Conservation (phyloP, 495 filamentous ascomycete species). For the Penicillium cinerascens region DNA sequence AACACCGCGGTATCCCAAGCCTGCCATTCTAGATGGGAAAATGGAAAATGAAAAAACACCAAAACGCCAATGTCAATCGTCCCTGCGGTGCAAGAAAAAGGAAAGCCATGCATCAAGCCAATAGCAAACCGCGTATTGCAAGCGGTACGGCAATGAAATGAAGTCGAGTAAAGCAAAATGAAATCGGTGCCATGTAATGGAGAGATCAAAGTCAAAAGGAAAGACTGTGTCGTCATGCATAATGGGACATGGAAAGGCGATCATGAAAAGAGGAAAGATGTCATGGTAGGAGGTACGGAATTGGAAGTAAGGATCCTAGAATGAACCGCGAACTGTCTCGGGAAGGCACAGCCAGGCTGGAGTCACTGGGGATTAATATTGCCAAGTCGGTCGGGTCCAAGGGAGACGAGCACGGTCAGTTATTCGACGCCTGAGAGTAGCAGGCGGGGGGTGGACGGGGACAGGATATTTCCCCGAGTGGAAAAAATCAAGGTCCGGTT, state of each 20-base stretch:
- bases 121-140: background rate
- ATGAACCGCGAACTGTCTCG: background rate
- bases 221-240: constrained; percentile 10
- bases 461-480: background rate
- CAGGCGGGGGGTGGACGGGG: background rate
- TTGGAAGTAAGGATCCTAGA: background rate
- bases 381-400: background rate
- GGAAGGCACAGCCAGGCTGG: constrained; percentile 2
- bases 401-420: constrained; percentile 1
- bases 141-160: background rate
- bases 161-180: background rate
- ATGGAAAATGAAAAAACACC: constrained; percentile 7
- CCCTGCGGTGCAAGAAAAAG: background rate
- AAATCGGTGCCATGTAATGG: background rate
- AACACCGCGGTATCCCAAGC: constrained; percentile 16
- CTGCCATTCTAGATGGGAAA: constrained; percentile 25
- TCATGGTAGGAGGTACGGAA: background rate
- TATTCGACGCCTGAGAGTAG: background rate
- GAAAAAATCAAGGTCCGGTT: background rate
- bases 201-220: background rate
- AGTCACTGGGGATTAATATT: constrained; percentile 13
- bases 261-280: background rate
- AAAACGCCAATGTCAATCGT: constrained; percentile 3
- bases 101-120: constrained; percentile 4
- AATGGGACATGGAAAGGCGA: constrained; percentile 6